phyloP scores from a whole-genome alignment of 495 filamentous ascomycete genomes.

The Lasiosphaeris hirsuta region DNA sequence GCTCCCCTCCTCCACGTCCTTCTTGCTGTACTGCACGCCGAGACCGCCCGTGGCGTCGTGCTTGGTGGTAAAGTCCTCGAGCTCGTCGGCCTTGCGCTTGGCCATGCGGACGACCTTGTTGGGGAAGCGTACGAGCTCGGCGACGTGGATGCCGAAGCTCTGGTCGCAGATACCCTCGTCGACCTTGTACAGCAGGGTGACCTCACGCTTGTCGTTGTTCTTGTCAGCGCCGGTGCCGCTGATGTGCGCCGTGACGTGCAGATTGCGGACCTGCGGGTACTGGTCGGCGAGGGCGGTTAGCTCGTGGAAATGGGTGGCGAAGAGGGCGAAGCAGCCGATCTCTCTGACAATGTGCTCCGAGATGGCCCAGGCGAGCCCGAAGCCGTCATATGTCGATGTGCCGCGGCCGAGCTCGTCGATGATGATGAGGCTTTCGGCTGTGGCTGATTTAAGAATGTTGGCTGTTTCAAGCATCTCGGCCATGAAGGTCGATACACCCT shows the following conservation, averaged over 20 bases:
- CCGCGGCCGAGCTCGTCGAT: constrained; percentile 98
- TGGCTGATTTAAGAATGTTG: constrained; percentile 96
- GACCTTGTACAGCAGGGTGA: constrained; percentile 94
- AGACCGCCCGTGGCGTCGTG: constrained; percentile 51
- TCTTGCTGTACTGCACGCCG: constrained; percentile 61
- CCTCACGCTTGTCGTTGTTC: constrained; percentile 64
- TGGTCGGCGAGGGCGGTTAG: constrained; percentile 84
- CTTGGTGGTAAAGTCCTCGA: constrained; percentile 90
- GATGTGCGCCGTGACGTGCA: constrained; percentile 96
- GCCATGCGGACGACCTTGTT: constrained; percentile 98
- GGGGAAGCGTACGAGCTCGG: constrained; percentile 96
- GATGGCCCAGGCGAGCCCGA: constrained; percentile 97
- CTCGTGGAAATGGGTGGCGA: constrained; percentile 98
- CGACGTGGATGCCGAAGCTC: constrained; percentile 96
- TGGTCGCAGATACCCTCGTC: constrained; percentile 95
- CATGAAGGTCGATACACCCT: constrained; percentile 99
- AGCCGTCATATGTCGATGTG: constrained; percentile 97
- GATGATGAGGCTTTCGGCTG: constrained; percentile 90
- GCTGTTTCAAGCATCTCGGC: constrained; percentile 99
- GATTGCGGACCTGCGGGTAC: constrained; percentile 81
- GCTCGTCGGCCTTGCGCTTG: constrained; percentile 93
- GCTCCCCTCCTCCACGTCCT: constrained; percentile 91
- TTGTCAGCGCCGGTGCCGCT: constrained; percentile 46
- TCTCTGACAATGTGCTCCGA: constrained; percentile 95
- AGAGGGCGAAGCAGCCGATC: constrained; percentile 88